A percentile compares a stretch with the other conserved stretches of the same genome.
phyloP scores from a whole-genome alignment of 2,329 filamentous ascomycete species.

The Stemphylium lycopersici region DNA sequence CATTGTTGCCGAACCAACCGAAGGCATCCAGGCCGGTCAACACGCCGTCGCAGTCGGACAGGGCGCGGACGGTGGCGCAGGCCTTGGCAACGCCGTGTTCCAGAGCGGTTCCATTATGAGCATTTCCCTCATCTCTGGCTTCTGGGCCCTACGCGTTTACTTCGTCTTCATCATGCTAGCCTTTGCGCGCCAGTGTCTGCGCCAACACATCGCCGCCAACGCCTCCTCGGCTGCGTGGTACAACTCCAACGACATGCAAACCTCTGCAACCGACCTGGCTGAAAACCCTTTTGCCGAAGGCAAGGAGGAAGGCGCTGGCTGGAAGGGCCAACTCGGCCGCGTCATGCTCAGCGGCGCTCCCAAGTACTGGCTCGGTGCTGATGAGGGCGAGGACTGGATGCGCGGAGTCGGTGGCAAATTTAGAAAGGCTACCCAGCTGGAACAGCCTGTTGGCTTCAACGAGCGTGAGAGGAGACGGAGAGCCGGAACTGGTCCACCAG shows the following conservation, averaged over 20 bases:
- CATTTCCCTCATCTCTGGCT: conserved; percentile 73
- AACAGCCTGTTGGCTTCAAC: conserved; percentile 53
- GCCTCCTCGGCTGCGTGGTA: conserved; percentile 54
- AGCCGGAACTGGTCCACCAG: conserved; percentile 64
- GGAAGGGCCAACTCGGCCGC: conserved; percentile 79
- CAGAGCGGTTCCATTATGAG: conserved; percentile 73
- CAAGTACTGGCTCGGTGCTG: conserved; percentile 80
- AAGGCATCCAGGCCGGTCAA: conserved; percentile 56
- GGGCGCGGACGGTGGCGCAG: conserved; percentile 47
- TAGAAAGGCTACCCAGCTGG: conserved; percentile 53
- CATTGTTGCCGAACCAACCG: conserved; percentile 57
- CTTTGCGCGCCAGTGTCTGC: conserved; percentile 77
- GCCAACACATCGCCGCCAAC: conserved; percentile 65
- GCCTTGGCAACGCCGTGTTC: conserved; percentile 68
- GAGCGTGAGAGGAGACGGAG: conserved; percentile 67
- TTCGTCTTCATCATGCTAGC: conserved; percentile 84
- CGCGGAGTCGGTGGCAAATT: conserved; percentile 67
- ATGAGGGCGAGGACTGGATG: conserved; percentile 71
- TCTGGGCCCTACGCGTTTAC: conserved; percentile 81
- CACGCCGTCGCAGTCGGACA: conserved; percentile 58
- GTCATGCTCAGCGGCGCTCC: conserved; percentile 75
- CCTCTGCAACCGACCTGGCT: conserved; percentile 56
- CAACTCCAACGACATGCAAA: conserved; percentile 42
- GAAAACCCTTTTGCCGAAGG: conserved; percentile 73
- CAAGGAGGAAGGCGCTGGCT: conserved; percentile 77